These are phyloP conservation scores for Plasmodium falciparum DNA, from an alignment of 169 alveolate genomes.

Conservation along the genomic window DNA sequence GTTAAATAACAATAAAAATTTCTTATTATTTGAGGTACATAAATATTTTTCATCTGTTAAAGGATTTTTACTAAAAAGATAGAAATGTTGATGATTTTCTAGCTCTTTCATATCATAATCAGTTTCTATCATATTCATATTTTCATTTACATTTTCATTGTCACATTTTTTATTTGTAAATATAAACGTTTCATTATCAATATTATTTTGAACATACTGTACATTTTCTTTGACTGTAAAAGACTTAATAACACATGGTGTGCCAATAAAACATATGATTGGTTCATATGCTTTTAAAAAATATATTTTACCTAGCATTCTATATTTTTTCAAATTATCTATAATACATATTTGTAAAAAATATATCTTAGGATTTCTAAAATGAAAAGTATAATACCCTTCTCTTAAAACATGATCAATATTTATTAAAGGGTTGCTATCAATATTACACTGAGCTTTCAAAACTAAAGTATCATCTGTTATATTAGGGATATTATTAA, in stretches of 20 bases:
- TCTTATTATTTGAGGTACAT: slow-evolving; percentile 23
- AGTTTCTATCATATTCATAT: neutral
- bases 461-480: slow-evolving; percentile 36
- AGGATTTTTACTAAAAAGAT: slow-evolving; percentile 39
- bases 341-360: slow-evolving; percentile 33
- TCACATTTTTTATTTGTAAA: slow-evolving; percentile 30
- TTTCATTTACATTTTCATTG: neutral
- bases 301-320: slow-evolving; percentile 31
- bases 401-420: slow-evolving; percentile 10
- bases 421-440: slow-evolving; percentile 15
- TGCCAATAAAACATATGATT: slow-evolving; percentile 35
- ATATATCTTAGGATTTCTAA: slow-evolving; percentile 20
- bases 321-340: slow-evolving; percentile 15
- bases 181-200: slow-evolving; percentile 26
- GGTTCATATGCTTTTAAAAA: slow-evolving; percentile 37
- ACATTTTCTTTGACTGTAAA: slow-evolving; percentile 18
- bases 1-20: slow-evolving; percentile 11
- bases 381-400: slow-evolving; percentile 37
- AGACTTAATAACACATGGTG: slow-evolving; percentile 26
- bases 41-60: slow-evolving; percentile 29
- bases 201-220: slow-evolving; percentile 9
- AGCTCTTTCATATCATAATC: slow-evolving; percentile 5
- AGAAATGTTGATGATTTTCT: slow-evolving; percentile 28
- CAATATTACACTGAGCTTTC: slow-evolving; percentile 27
- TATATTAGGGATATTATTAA: slow-evolving; percentile 19